Conservation (phyloP, 2,329 filamentous ascomycete genomes). For the Didymella segeticola region DNA sequence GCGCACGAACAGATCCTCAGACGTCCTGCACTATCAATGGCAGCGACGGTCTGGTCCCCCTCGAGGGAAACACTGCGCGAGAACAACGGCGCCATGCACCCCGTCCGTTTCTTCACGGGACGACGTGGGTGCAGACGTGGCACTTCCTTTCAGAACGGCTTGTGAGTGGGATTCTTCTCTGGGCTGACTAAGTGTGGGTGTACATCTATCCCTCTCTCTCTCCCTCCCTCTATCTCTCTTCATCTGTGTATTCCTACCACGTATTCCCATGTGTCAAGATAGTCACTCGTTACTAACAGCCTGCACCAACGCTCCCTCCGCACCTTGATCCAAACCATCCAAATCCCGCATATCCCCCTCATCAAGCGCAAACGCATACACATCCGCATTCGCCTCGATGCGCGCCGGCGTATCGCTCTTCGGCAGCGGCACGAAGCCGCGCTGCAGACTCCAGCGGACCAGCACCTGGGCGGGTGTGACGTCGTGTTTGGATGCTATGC, state of each 20-base stretch:
- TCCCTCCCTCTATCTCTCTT: no score
- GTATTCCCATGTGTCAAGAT: no score
- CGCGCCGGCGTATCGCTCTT: constrained; percentile 48
- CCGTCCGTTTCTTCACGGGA: no score
- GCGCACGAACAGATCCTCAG: constrained; percentile 10
- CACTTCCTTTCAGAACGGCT: constrained; percentile 44
- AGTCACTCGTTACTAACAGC: constrained; percentile 21
- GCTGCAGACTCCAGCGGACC: constrained; percentile 82
- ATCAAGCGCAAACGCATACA: constrained; percentile 48
- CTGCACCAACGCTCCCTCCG: constrained; percentile 44
- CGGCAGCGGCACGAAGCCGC: constrained; percentile 57
- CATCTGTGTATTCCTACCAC: no score
- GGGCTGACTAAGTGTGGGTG: constrained; percentile 45
- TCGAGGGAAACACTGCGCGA: constrained; percentile 15
- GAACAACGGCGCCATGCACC: constrained; percentile 2
- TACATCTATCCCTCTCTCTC: no score
- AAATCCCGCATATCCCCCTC: constrained; percentile 44
- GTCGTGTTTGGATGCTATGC: constrained; percentile 72
- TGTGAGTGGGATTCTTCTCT: constrained; percentile 43
- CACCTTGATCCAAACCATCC: constrained; percentile 44
- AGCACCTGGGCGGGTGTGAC: constrained; percentile 80
- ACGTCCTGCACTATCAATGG: background rate
- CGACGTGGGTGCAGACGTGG: constrained; percentile 27
- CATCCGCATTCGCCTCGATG: constrained; percentile 46
- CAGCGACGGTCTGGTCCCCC: constrained; percentile 3